Base-by-base conservation (phyloP, 73 alveolate species). In the Uronychia setigera region DNA sequence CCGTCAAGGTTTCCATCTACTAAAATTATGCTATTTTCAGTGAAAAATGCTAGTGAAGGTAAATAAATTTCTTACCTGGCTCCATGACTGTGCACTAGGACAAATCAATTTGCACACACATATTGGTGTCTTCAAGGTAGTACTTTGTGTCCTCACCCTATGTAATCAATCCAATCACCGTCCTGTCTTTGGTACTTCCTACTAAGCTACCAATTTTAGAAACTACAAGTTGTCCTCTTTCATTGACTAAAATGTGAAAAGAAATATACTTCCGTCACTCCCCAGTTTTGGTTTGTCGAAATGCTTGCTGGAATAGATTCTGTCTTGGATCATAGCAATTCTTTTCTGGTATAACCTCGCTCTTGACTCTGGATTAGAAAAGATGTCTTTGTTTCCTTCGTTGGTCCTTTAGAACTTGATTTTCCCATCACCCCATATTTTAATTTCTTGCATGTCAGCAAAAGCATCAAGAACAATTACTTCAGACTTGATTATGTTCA, bases 91-190 rank as follows among this genome's bases (percentile, higher is more conserved):
- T 27, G 78, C 35, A 74, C 75, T 88, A 82, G 26, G 83, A 35
- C 29, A 88, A 83, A 57, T 77, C 33, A 11, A 88, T 76, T 32
- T 78, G 75, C 25, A 88, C 85, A 29, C 81, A 9, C 79, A 82
- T 32, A 1, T 60, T 75, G 13, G 32, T 32, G 67, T 88, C 94
- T 60, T 88, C 94, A 0, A 88, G 33, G 35, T 88, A 82, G 76
- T 83, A 80, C 32, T 88, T 75, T 25, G 87, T 74, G 81, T 88
- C 94, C 78, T 88, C 94, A 11, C 86, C 82, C 0, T 27, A 29
- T 26, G 35, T 67, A 26, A 88, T 28, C 32, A 88, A 32, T 19
- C 94, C 94, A 0, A 88, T 32, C 31, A 82, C 85, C 80, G 85
- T 77, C 29, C 35, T 78, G 19, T 60, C 30, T 1, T 60, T 33